Conservation (phyloP, 2,329 filamentous ascomycete genomes). For the Madurella fahalii region DNA sequence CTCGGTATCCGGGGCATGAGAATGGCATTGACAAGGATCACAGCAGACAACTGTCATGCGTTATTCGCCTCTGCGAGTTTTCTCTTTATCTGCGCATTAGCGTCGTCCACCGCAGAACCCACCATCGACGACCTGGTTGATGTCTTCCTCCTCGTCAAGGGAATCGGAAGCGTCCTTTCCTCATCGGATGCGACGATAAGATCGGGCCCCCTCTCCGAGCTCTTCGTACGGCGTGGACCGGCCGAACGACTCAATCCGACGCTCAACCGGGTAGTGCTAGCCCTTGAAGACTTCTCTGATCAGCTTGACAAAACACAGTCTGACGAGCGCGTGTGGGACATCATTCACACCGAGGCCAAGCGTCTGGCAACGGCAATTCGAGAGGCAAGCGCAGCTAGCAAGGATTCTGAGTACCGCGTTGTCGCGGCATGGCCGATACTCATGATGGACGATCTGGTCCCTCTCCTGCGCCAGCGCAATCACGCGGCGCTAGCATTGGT, state of each 20-base stretch:
- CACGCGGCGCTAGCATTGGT: conserved; percentile 22
- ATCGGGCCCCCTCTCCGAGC: conserved; percentile 16
- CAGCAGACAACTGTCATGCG: conserved; percentile 24
- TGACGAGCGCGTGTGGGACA: conserved; percentile 7
- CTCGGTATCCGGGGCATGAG: conserved; percentile 23
- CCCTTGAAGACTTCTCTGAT: conserved; percentile 12
- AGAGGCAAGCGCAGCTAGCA: neutral
- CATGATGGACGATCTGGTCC: conserved; percentile 16
- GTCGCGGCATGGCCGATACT: conserved; percentile 22
- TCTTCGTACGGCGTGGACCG: conserved; percentile 11
- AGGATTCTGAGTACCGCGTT: conserved; percentile 18
- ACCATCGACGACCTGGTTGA: conserved; percentile 21
- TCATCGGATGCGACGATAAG: conserved; percentile 14
- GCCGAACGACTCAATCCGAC: conserved; percentile 3
- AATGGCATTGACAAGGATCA: conserved; percentile 17
- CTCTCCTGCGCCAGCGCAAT: conserved; percentile 19
- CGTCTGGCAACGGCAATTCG: conserved; percentile 9
- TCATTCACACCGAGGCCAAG: conserved; percentile 15
- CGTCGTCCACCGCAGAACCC: conserved; percentile 1
- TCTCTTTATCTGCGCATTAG: conserved; percentile 22
- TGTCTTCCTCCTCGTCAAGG: conserved; percentile 23
- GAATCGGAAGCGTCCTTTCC: conserved; percentile 20
- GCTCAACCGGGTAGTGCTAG: conserved; percentile 10
- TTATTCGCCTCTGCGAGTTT: conserved; percentile 21
- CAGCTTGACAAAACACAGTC: neutral